These are phyloP conservation scores for Salix exigua DNA, from an alignment of 345 rosid species.

Conservation along the genomic window DNA sequence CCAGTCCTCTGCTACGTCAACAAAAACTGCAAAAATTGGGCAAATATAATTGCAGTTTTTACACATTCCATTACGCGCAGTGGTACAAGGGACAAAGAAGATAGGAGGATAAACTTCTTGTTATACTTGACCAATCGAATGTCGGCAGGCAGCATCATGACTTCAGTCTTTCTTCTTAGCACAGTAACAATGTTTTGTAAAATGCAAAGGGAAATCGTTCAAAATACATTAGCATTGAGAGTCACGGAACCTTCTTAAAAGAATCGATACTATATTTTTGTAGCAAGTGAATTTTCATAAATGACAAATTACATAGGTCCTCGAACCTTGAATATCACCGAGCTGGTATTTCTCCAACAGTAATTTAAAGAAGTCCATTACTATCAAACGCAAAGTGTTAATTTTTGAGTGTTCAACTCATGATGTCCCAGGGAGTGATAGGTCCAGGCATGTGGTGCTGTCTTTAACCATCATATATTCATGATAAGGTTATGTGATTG, in stretches of 20 bases:
- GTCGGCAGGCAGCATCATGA: neutral
- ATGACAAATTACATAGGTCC: neutral
- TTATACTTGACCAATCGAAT: too few species aligned
- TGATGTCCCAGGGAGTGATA: neutral
- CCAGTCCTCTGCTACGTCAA: too few species aligned
- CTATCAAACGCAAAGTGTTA: neutral
- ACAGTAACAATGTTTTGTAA: neutral
- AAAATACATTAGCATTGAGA: neutral
- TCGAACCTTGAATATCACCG: neutral
- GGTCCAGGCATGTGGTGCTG: constrained; percentile 3
- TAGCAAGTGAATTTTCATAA: neutral
- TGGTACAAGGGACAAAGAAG: too few species aligned
- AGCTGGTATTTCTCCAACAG: neutral
- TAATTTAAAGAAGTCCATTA: neutral
- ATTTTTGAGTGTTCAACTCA: neutral
- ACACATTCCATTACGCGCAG: too few species aligned
- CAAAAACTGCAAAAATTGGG: too few species aligned
- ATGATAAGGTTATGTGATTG: neutral
- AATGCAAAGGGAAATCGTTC: neutral
- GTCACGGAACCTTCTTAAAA: neutral
- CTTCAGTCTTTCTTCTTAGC: neutral
- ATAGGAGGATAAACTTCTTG: too few species aligned
- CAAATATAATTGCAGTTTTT: too few species aligned
- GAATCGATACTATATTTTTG: neutral
- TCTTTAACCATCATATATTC: neutral